Conservation (phyloP, 331 rosid genomes). For the Acacia pycnantha region DNA sequence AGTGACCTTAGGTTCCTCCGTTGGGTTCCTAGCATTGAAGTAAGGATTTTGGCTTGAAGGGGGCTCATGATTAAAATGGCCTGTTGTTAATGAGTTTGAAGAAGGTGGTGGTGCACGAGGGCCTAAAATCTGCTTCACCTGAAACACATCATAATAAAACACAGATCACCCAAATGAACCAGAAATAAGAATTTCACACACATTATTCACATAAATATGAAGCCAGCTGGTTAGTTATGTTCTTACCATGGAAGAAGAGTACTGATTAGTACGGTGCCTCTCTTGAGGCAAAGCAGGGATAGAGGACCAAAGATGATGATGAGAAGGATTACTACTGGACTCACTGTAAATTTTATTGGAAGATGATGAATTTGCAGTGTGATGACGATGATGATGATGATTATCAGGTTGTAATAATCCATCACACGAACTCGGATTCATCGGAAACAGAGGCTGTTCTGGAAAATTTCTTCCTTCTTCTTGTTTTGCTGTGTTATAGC, state of each 20-base stretch:
- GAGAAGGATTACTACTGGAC: not conserved
- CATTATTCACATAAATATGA: not conserved
- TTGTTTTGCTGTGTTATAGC: not conserved
- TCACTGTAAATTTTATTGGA: slow-evolving; percentile 31
- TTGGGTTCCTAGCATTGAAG: slow-evolving; percentile 26
- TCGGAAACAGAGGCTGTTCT: slow-evolving; percentile 30
- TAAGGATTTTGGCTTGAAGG: slow-evolving; percentile 75
- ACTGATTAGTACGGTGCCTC: slow-evolving; percentile 16
- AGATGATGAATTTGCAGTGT: slow-evolving; percentile 18
- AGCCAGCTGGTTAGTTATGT: not conserved
- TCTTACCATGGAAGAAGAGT: slow-evolving; percentile 34
- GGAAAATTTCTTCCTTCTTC: slow-evolving; percentile 9
- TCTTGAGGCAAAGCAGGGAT: slow-evolving; percentile 23
- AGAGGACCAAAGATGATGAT: slow-evolving; percentile 17
- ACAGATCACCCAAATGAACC: not conserved
- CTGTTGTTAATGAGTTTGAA: slow-evolving; percentile 33
- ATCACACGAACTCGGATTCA: slow-evolving; percentile 28
- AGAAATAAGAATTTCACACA: not conserved
- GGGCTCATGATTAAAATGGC: slow-evolving; percentile 52
- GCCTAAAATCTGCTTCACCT: slow-evolving; percentile 44
- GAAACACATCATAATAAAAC: not conserved
- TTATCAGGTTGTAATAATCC: slow-evolving; percentile 22
- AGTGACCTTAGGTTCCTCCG: slow-evolving; percentile 46
- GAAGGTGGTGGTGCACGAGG: slow-evolving; percentile 10
- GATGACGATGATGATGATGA: not conserved